Percentiles rank a stretch among this genome's conserved stretches.
Evolutionary conservation across 139 green algal genomes (phyloP).

Genomic region (Volvox reticuliferus): DNA sequence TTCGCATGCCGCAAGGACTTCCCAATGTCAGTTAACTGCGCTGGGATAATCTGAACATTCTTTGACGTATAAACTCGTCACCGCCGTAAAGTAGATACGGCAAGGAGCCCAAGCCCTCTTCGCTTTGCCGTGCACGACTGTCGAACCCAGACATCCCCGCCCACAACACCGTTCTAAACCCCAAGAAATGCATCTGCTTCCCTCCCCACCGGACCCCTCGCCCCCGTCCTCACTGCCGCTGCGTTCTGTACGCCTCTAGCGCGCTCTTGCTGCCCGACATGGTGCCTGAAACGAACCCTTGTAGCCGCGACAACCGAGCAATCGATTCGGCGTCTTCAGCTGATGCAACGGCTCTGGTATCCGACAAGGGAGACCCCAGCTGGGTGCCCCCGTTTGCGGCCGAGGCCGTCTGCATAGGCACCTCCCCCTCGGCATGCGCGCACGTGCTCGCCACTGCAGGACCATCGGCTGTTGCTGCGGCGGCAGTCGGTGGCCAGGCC

Average conservation of each 20-base stretch:
- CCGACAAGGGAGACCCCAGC: not conserved
- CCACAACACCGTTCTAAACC: too few species aligned
- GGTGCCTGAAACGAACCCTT: conserved; percentile 30
- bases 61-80: too few species aligned
- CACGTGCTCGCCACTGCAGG: conserved; percentile 1
- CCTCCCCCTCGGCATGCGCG: not conserved
- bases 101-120: too few species aligned
- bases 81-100: too few species aligned
- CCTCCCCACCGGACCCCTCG: too few species aligned
- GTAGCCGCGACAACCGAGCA: not conserved
- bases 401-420: not conserved
- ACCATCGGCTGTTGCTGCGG: not conserved
- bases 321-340: conserved; percentile 1
- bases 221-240: conserved; percentile 12
- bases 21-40: too few species aligned
- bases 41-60: too few species aligned
- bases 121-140: too few species aligned
- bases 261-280: not conserved
- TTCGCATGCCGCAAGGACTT: too few species aligned
- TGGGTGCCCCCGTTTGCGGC: not conserved
- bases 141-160: too few species aligned
- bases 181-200: too few species aligned
- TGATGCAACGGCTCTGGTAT: not conserved
- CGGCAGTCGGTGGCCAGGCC: not conserved
- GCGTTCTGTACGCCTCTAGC: conserved; percentile 1